Evolutionary conservation across 345 rosid genomes (phyloP), one percentile per base, ranked within the genome.

Genomic region (Clarkia xantiana): DNA sequence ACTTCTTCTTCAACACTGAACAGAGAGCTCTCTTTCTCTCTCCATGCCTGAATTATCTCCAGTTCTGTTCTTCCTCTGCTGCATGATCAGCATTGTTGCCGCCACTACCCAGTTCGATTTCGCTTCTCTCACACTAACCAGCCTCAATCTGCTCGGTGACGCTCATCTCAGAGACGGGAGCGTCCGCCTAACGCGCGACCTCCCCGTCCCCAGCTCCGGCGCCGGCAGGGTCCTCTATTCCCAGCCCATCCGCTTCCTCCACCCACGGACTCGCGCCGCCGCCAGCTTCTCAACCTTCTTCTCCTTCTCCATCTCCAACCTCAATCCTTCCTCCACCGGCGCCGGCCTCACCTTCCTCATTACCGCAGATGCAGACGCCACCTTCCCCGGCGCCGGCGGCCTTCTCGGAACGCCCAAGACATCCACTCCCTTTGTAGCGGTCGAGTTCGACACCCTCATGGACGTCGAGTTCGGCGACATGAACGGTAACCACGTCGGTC

Each of bases 251-350:
- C 47, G 64, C 12, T 70, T 70, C 71, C 64, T 66, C 44, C 51
- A 58, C 12, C 62, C 67, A 1, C 51, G 42, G 8, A 38, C 57
- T 40, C 52, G n/a, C 22, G 16, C 65, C 8, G 14, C 62, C 22
- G 16, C 67, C 0, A 70, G 67, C 53, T 70, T 70, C 67, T 11
- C 59, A 20, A 70, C 74, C 15, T 62, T 57, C 58, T 70, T 70
- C 56, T 65, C 74, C 18, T 70, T 70, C 59, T 61, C 65, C 14
- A 55, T 70, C 23, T 36, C 40, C 14, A 65, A 70, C 50, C n/a
- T 70, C 2, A 70, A 70, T 56, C 74, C 74, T 0, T 61, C 71
- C 12, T 70, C 74, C 9, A 70, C 65, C 40, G 71, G 74, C 17
- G 71, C 67, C 11, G 42, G 54, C 16, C 42, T 51, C 22, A 8